Percentiles rank a stretch among this genome's conserved stretches.
Evolutionary conservation across 306 rosid species (phyloP).

Genomic region (Lithocarpus polystachyus): DNA sequence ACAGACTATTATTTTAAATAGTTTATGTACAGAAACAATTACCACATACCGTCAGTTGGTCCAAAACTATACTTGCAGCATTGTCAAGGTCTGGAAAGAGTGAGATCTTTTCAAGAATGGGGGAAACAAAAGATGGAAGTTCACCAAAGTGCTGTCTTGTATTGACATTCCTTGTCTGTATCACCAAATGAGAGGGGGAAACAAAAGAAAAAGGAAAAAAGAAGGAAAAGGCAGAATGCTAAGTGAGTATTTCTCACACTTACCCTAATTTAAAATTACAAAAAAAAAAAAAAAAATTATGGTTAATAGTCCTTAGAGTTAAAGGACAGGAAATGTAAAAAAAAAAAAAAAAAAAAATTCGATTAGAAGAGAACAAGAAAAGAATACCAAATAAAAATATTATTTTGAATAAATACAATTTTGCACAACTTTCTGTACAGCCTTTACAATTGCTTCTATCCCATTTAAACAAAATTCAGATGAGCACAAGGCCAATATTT

Average conservation of each 20-base stretch:
- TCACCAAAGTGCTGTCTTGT: slow-evolving; percentile 61
- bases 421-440: not conserved
- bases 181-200: slow-evolving; percentile 18
- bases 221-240: not conserved
- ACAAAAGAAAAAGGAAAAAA: not conserved
- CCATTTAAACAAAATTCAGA: not conserved
- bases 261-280: not conserved
- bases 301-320: not conserved
- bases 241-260: not conserved
- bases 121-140: slow-evolving; percentile 71
- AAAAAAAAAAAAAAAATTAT: not conserved
- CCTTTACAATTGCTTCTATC: not conserved
- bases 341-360: not conserved
- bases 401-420: not conserved
- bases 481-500: not conserved
- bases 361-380: not conserved
- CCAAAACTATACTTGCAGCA: slow-evolving; percentile 48
- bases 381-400: not conserved
- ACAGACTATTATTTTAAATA: not conserved
- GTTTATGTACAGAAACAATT: not conserved
- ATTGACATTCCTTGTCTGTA: slow-evolving; percentile 78
- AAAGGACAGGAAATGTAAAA: not conserved
- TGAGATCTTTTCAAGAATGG: slow-evolving; percentile 59
- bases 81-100: slow-evolving; percentile 37
- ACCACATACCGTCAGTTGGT: slow-evolving; percentile 76